phyloP scores from a whole-genome alignment of 2,329 filamentous ascomycete genomes.

The Tolypocladium ophioglossoides region DNA sequence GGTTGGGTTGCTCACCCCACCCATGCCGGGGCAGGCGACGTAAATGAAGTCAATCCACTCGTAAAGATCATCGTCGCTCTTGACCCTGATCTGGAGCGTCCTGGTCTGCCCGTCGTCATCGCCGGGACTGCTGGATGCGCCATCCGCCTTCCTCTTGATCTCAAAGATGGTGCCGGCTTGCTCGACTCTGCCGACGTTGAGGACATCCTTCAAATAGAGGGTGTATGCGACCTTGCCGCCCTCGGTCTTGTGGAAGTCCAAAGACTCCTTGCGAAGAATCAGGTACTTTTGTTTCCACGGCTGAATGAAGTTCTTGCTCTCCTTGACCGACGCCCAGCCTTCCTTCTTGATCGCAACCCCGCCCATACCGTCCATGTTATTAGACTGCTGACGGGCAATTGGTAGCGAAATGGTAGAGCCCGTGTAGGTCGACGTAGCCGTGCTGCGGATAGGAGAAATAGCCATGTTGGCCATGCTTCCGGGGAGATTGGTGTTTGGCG shows the following conservation, averaged over 20 bases:
- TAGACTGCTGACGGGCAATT: conserved; percentile 52
- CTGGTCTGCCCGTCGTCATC: conserved; percentile 73
- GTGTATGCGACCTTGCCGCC: conserved; percentile 80
- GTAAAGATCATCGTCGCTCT: conserved; percentile 93
- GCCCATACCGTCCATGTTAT: conserved; percentile 51
- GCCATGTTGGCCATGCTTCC: conserved; percentile 73
- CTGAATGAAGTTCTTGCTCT: conserved; percentile 76
- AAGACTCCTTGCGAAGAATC: conserved; percentile 80
- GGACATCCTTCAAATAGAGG: conserved; percentile 76
- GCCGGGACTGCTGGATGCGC: conserved; percentile 58
- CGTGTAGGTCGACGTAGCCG: conserved; percentile 55
- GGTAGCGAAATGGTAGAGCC: conserved; percentile 64
- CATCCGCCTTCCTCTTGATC: conserved; percentile 67
- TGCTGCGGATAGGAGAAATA: conserved; percentile 59
- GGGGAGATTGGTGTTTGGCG: conserved; percentile 62
- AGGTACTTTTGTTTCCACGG: conserved; percentile 87
- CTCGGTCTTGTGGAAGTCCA: conserved; percentile 91
- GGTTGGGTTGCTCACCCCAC: conserved; percentile 94
- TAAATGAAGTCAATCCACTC: conserved; percentile 99
- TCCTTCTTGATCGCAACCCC: conserved; percentile 70
- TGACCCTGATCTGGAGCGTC: conserved; percentile 84
- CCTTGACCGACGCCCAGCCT: conserved; percentile 78
- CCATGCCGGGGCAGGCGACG: conserved; percentile 92
- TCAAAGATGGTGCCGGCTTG: conserved; percentile 88
- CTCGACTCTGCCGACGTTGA: conserved; percentile 84